Base-by-base conservation (phyloP, 164 flowering plant genomes). In the Protea cynaroides region DNA sequence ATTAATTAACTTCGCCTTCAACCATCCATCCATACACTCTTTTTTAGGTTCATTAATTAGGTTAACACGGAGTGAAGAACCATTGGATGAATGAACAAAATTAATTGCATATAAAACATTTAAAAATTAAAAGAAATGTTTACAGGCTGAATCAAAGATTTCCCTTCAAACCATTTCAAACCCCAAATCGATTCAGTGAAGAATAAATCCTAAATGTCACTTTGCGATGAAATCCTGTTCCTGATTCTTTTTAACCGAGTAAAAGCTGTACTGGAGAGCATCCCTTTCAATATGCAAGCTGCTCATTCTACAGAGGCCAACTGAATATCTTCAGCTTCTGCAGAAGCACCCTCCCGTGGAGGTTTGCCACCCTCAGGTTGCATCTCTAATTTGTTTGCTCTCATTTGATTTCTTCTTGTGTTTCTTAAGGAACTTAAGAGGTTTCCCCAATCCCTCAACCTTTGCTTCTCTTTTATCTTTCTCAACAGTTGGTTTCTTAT, bases 401-500 rank as follows among this genome's bases (percentile, higher is more conserved):
- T 67, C 83, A 64, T 84, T 86, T 47, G 69, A 67, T 61, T 84
- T 88, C 69, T 86, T 88, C 80, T 78, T 88, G 43, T 67, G 72
- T 71, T 76, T 86, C 77, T 86, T 85, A 22, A 85, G 83, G 58
- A 85, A 83, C 75, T 69, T 82, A 63, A 94, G 96, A 68, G 92
- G 86, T 62, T 76, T 85, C 56, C 99, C 97, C 53, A 94, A 96
- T 56, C 99, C 99, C 80, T 91, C 91, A 58, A 91, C 88, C 80
- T 90, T 94, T 82, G 79, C 82, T 66, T 89, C 97, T 67, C 59
- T 80, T 72, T 89, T 91, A 51, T 76, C 49, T 76, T 83, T 89
- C 66, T 86, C 92, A 63, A 21, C 58, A 25, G 89, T 68, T 53
- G 77, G 74, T 69, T 94, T 91, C 81, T 94, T 94, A 46, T 91